Conservation (phyloP, 2,329 filamentous ascomycete genomes). For the Aspergillus alliaceus region DNA sequence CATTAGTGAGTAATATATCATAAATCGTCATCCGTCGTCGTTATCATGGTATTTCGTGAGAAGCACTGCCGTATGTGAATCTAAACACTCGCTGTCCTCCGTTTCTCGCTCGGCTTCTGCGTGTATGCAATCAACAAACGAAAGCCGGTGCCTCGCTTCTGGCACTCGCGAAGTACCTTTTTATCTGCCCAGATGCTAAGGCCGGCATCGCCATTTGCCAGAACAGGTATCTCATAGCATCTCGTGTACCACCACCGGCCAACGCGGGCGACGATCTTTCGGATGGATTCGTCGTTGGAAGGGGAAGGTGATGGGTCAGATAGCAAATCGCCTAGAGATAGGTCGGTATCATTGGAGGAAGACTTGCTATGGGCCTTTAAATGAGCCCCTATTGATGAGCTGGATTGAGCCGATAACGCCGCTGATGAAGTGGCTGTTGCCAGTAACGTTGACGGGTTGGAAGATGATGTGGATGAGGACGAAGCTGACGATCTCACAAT, state of each 20-base stretch:
- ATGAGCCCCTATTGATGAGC: conserved; percentile 22
- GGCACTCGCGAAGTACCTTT: conserved; percentile 76
- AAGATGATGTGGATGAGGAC: conserved; percentile 40
- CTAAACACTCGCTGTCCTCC: conserved; percentile 47
- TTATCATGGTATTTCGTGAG: not conserved
- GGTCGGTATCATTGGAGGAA: conserved; percentile 39
- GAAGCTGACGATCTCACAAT: conserved; percentile 44
- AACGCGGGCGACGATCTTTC: conserved; percentile 87
- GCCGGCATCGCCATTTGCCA: conserved; percentile 49
- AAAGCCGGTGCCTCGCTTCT: conserved; percentile 81
- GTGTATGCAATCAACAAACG: conserved; percentile 90
- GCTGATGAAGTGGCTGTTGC: conserved; percentile 26
- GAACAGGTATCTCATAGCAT: conserved; percentile 76
- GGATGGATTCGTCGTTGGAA: conserved; percentile 78
- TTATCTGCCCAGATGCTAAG: conserved; percentile 78
- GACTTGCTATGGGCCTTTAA: conserved; percentile 25
- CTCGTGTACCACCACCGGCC: conserved; percentile 95
- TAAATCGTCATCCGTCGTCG: conserved; percentile 11
- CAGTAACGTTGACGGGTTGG: conserved; percentile 32
- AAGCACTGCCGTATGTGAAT: not conserved
- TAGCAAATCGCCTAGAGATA: conserved; percentile 68
- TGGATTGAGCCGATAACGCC: conserved; percentile 22
- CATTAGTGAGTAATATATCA: not conserved
- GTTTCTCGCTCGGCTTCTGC: conserved; percentile 65
- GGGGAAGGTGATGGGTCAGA: conserved; percentile 68